Evolutionary conservation across 345 rosid species (phyloP).

Genomic region (Aquilaria malaccensis): DNA sequence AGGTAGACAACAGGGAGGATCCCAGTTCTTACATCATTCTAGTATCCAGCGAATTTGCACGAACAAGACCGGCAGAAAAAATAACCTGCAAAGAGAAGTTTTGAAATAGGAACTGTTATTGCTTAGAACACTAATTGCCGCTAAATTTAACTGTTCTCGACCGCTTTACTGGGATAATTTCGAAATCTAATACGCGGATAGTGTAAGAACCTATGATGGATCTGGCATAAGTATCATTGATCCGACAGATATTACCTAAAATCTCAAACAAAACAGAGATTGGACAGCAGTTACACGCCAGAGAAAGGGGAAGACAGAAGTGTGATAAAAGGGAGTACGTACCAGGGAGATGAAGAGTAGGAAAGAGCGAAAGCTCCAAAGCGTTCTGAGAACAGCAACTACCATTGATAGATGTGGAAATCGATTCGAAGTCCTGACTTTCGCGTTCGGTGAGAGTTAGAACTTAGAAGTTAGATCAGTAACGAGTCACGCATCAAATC

Average conservation of each 20-base stretch:
- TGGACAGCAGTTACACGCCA: too few species aligned
- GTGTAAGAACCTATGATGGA: background rate
- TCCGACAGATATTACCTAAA: background rate
- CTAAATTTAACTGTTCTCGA: too few species aligned
- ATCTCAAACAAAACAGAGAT: background rate
- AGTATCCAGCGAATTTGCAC: slow-evolving; percentile 28
- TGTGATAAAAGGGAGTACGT: background rate
- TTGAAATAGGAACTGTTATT: background rate
- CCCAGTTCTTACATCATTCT: slow-evolving; percentile 33
- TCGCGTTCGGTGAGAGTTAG: slow-evolving; percentile 2
- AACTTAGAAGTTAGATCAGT: slow-evolving; percentile 2
- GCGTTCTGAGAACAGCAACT: slow-evolving; percentile 13
- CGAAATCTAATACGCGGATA: background rate
- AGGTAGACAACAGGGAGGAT: too few species aligned
- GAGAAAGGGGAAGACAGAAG: background rate
- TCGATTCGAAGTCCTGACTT: slow-evolving; percentile 1
- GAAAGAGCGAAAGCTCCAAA: slow-evolving; percentile 12
- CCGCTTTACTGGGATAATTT: background rate
- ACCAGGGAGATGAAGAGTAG: slow-evolving; percentile 25
- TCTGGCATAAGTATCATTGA: slow-evolving; percentile 1
- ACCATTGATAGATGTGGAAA: slow-evolving; percentile 22
- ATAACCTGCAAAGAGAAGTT: slow-evolving; percentile 31
- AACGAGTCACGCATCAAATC: background rate
- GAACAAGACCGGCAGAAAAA: slow-evolving; percentile 22
- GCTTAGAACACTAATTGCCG: background rate